Evolutionary conservation across 176 grass and related monocot species (phyloP).

Genomic region (Microstegium vimineum): DNA sequence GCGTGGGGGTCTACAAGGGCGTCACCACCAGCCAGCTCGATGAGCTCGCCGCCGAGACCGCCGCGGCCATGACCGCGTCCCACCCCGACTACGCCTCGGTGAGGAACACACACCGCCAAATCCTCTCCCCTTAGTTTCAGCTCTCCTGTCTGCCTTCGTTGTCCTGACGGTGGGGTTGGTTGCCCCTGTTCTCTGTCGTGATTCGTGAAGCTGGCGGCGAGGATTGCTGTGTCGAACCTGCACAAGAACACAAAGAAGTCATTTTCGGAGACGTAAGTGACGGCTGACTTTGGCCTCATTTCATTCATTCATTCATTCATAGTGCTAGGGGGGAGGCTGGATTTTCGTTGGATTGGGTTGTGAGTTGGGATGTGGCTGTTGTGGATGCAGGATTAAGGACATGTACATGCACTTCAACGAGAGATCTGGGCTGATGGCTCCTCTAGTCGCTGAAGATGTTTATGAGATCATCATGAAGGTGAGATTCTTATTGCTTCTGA

Average conservation of each 20-base stretch:
- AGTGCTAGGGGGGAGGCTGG: not conserved
- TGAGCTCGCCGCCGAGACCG: slow-evolving; percentile 92
- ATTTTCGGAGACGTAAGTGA: slow-evolving; percentile 84
- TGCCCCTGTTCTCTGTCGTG: not conserved
- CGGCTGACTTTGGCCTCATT: not conserved
- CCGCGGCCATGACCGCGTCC: slow-evolving; percentile 74
- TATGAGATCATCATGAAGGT: slow-evolving; percentile 97
- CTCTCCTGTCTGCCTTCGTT: not conserved
- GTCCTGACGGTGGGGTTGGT: not conserved
- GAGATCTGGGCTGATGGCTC: slow-evolving; percentile 72
- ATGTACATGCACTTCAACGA: slow-evolving; percentile 72
- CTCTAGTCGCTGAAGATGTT: slow-evolving; percentile 80
- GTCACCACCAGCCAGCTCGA: slow-evolving; percentile 97
- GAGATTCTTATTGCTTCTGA: not conserved
- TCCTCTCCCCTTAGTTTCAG: not conserved
- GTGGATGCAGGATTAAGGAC: slow-evolving; percentile 70
- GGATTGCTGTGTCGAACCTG: slow-evolving; percentile 93
- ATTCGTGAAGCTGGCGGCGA: slow-evolving; percentile 64
- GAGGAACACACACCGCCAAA: not conserved
- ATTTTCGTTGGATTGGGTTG: not conserved
- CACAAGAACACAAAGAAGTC: slow-evolving; percentile 96
- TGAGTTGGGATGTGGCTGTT: not conserved
- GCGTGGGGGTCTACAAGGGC: slow-evolving; percentile 87
- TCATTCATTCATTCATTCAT: not conserved
- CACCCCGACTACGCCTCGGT: slow-evolving; percentile 95